A percentile compares a stretch with the other conserved stretches of the same genome.
phyloP scores from a whole-genome alignment of 257 asterid genomes.

The Misopates orontium region DNA sequence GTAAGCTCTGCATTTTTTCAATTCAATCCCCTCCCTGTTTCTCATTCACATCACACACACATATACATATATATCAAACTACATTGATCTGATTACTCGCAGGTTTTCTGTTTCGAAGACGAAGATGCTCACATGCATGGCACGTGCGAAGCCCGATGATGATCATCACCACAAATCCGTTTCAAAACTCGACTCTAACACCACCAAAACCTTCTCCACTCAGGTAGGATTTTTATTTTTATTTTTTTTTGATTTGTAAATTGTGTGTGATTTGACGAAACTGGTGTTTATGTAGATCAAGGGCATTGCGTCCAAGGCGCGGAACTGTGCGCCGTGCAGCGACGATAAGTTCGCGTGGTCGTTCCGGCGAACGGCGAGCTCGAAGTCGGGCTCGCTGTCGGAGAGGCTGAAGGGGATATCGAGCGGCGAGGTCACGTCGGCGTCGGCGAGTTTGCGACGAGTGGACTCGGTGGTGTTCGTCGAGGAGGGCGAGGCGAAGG shows the following conservation, averaged over 20 bases:
- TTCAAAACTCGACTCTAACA: too few relatives aligned
- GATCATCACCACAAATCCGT: slow-evolving; percentile 35
- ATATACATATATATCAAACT: too few relatives aligned
- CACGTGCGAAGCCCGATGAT: slow-evolving; percentile 59
- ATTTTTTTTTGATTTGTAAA: background rate
- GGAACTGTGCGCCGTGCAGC: slow-evolving; percentile 81
- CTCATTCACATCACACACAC: too few relatives aligned
- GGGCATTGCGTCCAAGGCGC: slow-evolving; percentile 94
- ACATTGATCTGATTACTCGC: too few relatives aligned
- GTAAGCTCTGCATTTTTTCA: too few relatives aligned
- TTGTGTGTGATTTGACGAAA: too few relatives aligned
- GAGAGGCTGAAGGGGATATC: slow-evolving; percentile 87
- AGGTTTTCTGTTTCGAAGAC: too few relatives aligned
- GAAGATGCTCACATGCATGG: slow-evolving; percentile 91
- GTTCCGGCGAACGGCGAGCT: slow-evolving; percentile 81
- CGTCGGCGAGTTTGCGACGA: slow-evolving; percentile 89
- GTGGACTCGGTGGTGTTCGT: slow-evolving; percentile 80
- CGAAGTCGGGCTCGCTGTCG: slow-evolving; percentile 88
- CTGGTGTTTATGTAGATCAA: slow-evolving; percentile 56
- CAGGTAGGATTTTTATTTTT: slow-evolving; percentile 48
- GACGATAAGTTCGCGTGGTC: slow-evolving; percentile 80
- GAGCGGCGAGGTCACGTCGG: slow-evolving; percentile 86
- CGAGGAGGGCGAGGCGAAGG: slow-evolving; percentile 91
- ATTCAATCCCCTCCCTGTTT: too few relatives aligned
- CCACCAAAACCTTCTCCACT: slow-evolving; percentile 52